Conservation (phyloP, 768 basidiomycete species). For the Mycena amicta region DNA sequence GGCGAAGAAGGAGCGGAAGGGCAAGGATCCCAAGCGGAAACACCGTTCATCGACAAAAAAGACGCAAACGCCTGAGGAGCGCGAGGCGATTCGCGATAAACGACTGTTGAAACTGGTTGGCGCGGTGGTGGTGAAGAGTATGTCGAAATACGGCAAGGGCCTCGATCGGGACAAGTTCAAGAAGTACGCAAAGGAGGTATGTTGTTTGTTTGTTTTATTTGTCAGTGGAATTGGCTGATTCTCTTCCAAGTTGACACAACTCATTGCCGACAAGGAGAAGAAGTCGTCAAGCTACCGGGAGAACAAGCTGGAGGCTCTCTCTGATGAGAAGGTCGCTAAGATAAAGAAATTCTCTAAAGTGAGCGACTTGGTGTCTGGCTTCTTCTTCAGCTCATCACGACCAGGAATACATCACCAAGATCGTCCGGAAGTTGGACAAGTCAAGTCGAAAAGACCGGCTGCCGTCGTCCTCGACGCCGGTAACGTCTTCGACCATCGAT, state of each 20-base stretch:
- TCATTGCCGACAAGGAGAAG: conserved; percentile 95
- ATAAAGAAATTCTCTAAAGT: conserved; percentile 76
- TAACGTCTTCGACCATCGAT: conserved; percentile 43
- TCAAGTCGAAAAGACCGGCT: conserved; percentile 34
- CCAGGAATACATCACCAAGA: conserved; percentile 86
- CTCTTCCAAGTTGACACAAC: conserved; percentile 67
- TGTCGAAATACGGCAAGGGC: conserved; percentile 84
- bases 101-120: conserved; percentile 80
- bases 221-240: background rate
- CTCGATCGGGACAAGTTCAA: conserved; percentile 87
- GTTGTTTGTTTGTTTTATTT: conserved; percentile 1
- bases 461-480: conserved; percentile 30
- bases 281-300: conserved; percentile 80
- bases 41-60: conserved; percentile 39
- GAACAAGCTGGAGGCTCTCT: conserved; percentile 71
- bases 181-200: conserved; percentile 92
- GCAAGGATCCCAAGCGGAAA: conserved; percentile 33
- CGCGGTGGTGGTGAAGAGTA: conserved; percentile 86
- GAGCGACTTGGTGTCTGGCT: background rate
- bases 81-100: conserved; percentile 79
- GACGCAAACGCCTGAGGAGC: conserved; percentile 53
- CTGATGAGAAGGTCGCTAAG: conserved; percentile 85
- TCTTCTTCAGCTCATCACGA: conserved; percentile 11
- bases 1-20: conserved; percentile 29
- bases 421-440: conserved; percentile 70